These are phyloP conservation scores for Aspergillus phoenicis DNA, from an alignment of 2,329 filamentous ascomycete species.

Conservation along the genomic window DNA sequence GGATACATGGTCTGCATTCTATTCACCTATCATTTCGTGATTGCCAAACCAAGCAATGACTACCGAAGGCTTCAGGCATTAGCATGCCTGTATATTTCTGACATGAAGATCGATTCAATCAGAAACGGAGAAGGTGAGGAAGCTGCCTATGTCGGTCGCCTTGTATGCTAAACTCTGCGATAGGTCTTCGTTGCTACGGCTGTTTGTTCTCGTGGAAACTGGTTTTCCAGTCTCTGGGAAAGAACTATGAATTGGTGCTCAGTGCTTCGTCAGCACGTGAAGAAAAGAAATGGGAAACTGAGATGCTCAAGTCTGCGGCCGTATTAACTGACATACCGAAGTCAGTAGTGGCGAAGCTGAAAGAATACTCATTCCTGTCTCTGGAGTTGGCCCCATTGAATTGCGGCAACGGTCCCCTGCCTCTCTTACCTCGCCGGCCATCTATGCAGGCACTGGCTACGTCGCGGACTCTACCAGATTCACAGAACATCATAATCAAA, in stretches of 20 bases:
- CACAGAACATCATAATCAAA: slow-evolving; percentile 80
- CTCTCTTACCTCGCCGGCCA: slow-evolving; percentile 57
- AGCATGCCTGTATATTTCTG: slow-evolving; percentile 67
- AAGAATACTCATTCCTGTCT: slow-evolving; percentile 50
- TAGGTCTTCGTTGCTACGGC: slow-evolving; percentile 84
- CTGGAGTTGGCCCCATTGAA: slow-evolving; percentile 75
- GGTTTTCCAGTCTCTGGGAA: slow-evolving; percentile 74
- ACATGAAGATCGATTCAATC: slow-evolving; percentile 41
- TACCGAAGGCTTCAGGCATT: slow-evolving; percentile 71
- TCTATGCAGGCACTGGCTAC: slow-evolving; percentile 81
- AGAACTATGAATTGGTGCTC: slow-evolving; percentile 81
- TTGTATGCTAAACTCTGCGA: slow-evolving; percentile 16
- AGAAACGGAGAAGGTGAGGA: slow-evolving; percentile 39
- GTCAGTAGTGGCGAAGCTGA: slow-evolving; percentile 38
- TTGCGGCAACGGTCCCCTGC: slow-evolving; percentile 72
- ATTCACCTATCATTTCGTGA: slow-evolving; percentile 77
- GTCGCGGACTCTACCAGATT: slow-evolving; percentile 66
- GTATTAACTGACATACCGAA: slow-evolving; percentile 55
- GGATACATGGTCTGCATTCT: slow-evolving; percentile 83
- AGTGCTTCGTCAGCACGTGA: slow-evolving; percentile 83
- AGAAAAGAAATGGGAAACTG: slow-evolving; percentile 75
- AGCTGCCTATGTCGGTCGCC: neutral
- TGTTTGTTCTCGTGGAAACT: slow-evolving; percentile 91
- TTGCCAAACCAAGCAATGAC: slow-evolving; percentile 69
- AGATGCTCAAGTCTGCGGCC: slow-evolving; percentile 59